These are phyloP conservation scores for Rhytidhysteron rufulum DNA, from an alignment of 2,329 filamentous ascomycete genomes.

Conservation along the genomic window DNA sequence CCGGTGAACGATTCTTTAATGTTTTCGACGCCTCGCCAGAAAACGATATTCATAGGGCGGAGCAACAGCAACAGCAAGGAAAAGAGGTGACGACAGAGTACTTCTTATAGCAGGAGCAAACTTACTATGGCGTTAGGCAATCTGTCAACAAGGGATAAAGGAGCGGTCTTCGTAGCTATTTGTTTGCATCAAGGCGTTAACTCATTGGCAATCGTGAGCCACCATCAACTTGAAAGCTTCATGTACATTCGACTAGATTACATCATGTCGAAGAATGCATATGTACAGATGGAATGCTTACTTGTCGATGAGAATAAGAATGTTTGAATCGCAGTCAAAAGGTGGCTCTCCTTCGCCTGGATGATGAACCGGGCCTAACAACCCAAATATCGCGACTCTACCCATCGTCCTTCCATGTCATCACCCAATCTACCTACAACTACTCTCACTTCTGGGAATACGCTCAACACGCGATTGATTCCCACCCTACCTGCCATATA, in stretches of 20 bases:
- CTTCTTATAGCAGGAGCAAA: slow-evolving; percentile 53
- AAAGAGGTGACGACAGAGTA: slow-evolving; percentile 69
- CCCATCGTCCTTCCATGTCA: slow-evolving; percentile 82
- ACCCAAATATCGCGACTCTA: slow-evolving; percentile 86
- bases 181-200: not conserved
- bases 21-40: slow-evolving; percentile 96
- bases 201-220: no score
- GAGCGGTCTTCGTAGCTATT: no score
- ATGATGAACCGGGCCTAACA: no score
- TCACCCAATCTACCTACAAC: slow-evolving; percentile 79
- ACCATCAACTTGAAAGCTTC: no score
- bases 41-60: slow-evolving; percentile 80
- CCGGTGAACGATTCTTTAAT: slow-evolving; percentile 92
- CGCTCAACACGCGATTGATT: slow-evolving; percentile 77
- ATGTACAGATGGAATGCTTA: not conserved
- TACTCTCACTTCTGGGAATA: slow-evolving; percentile 82
- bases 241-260: no score
- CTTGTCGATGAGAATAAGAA: not conserved
- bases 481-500: slow-evolving; percentile 85
- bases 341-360: no score
- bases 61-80: slow-evolving; percentile 72
- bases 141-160: not conserved
- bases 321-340: no score
- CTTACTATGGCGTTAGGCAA: not conserved
- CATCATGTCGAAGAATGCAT: no score